A percentile compares a stretch with the other conserved stretches of the same genome.
Conservation (phyloP, 306 rosid genomes). For the Argentina anserina region DNA sequence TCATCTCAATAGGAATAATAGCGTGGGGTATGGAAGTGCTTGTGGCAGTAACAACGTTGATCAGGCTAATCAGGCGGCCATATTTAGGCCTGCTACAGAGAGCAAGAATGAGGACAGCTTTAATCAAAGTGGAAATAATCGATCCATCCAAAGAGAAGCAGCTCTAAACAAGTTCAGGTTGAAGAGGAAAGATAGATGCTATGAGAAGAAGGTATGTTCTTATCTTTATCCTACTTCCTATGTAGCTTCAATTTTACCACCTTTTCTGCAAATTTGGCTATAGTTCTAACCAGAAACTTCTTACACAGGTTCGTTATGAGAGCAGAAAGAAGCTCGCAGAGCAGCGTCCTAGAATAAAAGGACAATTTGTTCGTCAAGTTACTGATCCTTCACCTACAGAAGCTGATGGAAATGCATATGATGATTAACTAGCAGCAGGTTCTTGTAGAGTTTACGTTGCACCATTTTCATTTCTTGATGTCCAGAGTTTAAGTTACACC, state of each 20-base stretch:
- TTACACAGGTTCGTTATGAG: conserved; percentile 84
- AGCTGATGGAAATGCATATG: conserved; percentile 31
- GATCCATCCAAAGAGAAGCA: conserved; percentile 70
- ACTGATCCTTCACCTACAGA: conserved; percentile 39
- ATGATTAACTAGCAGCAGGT: conserved; percentile 29
- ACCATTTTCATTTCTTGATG: conserved; percentile 28
- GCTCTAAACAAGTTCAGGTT: conserved; percentile 84
- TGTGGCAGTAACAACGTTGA: conserved; percentile 72
- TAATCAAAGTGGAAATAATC: conserved; percentile 39
- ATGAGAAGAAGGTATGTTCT: conserved; percentile 71
- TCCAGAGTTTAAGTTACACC: background rate
- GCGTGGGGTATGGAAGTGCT: conserved; percentile 70
- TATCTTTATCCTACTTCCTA: background rate
- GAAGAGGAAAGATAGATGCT: conserved; percentile 96
- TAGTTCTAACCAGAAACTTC: conserved; percentile 19
- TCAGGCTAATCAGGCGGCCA: conserved; percentile 47
- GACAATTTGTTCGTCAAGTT: conserved; percentile 85
- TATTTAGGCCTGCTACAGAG: conserved; percentile 48
- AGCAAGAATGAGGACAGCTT: conserved; percentile 54
- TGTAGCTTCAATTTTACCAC: background rate
- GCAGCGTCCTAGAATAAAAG: conserved; percentile 96
- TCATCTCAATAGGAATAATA: conserved; percentile 34
- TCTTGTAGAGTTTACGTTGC: conserved; percentile 1
- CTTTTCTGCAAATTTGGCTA: conserved; percentile 7
- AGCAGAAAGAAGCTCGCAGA: conserved; percentile 98